Base-by-base conservation (phyloP, 2,329 filamentous ascomycete species). In the Penicillium sp. region DNA sequence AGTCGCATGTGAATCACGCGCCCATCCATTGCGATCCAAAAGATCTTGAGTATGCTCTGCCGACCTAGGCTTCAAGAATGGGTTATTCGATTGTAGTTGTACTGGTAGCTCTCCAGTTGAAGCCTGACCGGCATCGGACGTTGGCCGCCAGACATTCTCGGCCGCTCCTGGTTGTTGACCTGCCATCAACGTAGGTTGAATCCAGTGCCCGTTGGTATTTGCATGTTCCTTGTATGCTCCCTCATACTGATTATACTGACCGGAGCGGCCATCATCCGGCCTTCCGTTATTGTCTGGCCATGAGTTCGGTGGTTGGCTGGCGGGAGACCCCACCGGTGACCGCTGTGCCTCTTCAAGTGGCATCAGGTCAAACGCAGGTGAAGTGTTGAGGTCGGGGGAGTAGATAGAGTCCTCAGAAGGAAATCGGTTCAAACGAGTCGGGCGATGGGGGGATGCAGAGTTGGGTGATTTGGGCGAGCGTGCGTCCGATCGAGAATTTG, bases 21-120 rank as follows among this genome's bases (percentile, higher is more conserved):
- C 59, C 65, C 60, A 66, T 9, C 63, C 62, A 47, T 59, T 62
- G 15, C 58, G 57, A 8, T 66, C 62, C 50, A 60, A 64, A 13
- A 65, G 59, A 27, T 66, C 63, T 11, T 62, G 59, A 10, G 67
- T 62, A 31, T 59, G 53, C 21, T 66, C 52, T 27, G 48, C 43
- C 4, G 59, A 59, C 31, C 65, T 65, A 3, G 69, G 56, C 52
- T 71, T 75, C 50, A 76, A 45, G 43, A 76, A 76, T 6, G 74
- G 74, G 39, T 76, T 76, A 48, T 76, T 76, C 16, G 74, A 76
- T 51, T 67, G 71, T 25, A 76, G 63, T 45, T 69, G 70, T 33
- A 67, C 60, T 0, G 71, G 66, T 27, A 68, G 58, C 48, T 70
- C 68, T 54, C 66, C 65, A 23, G 62, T 59, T 16, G 60, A 53